Conservation (phyloP, 345 rosid genomes). For the Euphorbia tirucalli region DNA sequence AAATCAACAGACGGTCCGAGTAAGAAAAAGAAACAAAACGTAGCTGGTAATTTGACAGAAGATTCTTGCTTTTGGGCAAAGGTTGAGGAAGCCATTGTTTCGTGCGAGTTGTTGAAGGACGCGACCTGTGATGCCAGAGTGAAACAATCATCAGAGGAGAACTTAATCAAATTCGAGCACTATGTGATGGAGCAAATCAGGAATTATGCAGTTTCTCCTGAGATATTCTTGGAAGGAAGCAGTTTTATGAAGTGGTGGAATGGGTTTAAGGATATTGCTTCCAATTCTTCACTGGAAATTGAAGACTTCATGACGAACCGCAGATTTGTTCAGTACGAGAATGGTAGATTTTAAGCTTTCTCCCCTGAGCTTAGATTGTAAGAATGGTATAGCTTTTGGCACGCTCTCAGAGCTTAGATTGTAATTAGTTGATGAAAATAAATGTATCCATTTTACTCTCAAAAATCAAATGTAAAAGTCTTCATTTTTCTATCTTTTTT, state of each 20-base stretch:
- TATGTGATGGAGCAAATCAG: constrained; percentile 39
- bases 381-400: too few species aligned
- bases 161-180: constrained; percentile 34
- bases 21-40: constrained; percentile 17
- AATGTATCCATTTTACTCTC: too few species aligned
- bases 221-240: constrained; percentile 54
- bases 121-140: constrained; percentile 10
- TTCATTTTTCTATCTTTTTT: too few species aligned
- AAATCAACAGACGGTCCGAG: neutral
- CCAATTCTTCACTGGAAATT: constrained; percentile 31
- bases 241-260: constrained; percentile 77
- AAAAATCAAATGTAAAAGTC: too few species aligned
- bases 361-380: neutral
- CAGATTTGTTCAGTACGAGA: constrained; percentile 29
- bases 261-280: constrained; percentile 31
- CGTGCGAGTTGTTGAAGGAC: constrained; percentile 15
- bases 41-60: constrained; percentile 30
- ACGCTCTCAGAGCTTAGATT: too few species aligned
- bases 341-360: constrained; percentile 6
- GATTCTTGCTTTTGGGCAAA: constrained; percentile 87
- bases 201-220: constrained; percentile 54
- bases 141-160: neutral
- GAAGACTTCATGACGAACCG: constrained; percentile 37
- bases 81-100: constrained; percentile 63
- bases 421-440: too few species aligned